phyloP scores from a whole-genome alignment of 306 rosid species.

The Arachis hypogaea region DNA sequence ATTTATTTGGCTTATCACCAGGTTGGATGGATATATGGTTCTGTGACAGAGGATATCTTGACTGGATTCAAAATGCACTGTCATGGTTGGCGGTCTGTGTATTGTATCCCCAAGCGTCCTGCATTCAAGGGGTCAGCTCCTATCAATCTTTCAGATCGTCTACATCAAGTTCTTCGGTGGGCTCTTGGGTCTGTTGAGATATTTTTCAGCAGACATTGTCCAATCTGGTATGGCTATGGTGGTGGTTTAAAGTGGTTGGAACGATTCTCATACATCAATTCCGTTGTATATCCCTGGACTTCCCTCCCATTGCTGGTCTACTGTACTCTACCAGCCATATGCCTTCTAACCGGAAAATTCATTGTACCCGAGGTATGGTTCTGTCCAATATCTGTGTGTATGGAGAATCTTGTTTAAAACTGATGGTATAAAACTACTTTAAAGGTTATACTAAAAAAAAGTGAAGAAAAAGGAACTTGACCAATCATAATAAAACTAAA shows the following conservation, averaged over 20 bases:
- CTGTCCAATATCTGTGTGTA: conserved; percentile 11
- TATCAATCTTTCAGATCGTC: conserved; percentile 91
- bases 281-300: conserved; percentile 92
- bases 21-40: conserved; percentile 99
- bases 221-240: conserved; percentile 95
- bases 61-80: conserved; percentile 99
- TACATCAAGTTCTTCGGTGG: conserved; percentile 97
- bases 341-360: conserved; percentile 90
- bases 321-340: conserved; percentile 92
- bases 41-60: conserved; percentile 97
- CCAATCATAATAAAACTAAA: neutral
- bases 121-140: conserved; percentile 99
- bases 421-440: no score
- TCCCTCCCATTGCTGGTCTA: conserved; percentile 87
- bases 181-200: conserved; percentile 98
- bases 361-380: conserved; percentile 92
- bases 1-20: conserved; percentile 41
- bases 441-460: no score
- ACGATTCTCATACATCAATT: conserved; percentile 86
- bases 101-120: conserved; percentile 85
- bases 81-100: conserved; percentile 98
- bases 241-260: conserved; percentile 86
- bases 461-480: no score
- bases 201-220: conserved; percentile 91
- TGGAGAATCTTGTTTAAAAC: no score